These are phyloP conservation scores for Glycyrrhiza uralensis DNA, from an alignment of 306 rosid species.

Conservation along the genomic window DNA sequence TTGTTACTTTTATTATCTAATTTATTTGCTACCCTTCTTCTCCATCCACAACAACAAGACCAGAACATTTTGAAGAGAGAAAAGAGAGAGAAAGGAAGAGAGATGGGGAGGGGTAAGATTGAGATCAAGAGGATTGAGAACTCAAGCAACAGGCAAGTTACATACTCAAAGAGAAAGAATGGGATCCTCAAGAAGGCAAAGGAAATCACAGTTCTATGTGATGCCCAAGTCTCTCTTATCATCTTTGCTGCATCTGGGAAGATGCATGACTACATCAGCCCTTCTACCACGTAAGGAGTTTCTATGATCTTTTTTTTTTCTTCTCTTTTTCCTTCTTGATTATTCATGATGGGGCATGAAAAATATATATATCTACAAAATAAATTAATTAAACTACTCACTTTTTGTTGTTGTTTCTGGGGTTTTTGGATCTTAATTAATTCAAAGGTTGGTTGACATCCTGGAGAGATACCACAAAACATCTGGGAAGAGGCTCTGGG, in stretches of 20 bases:
- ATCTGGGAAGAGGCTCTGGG: slow-evolving; percentile 70
- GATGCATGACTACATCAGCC: slow-evolving; percentile 65
- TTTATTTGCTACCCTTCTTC: not conserved
- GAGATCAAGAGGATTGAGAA: slow-evolving; percentile 93
- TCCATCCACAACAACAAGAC: not conserved
- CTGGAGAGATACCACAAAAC: slow-evolving; percentile 64
- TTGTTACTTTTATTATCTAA: too few species aligned
- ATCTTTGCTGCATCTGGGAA: slow-evolving; percentile 55
- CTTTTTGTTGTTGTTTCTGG: not conserved
- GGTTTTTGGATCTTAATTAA: not conserved
- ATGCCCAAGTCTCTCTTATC: slow-evolving; percentile 69
- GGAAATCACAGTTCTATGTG: slow-evolving; percentile 81
- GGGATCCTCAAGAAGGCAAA: slow-evolving; percentile 81
- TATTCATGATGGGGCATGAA: too few species aligned
- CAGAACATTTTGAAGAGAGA: too few species aligned
- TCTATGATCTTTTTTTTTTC: not conserved
- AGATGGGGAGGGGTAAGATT: slow-evolving; percentile 87
- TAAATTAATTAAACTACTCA: not conserved
- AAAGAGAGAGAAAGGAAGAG: not conserved
- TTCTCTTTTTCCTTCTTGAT: not conserved
- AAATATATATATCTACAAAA: too few species aligned
- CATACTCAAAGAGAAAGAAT: slow-evolving; percentile 73
- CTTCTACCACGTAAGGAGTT: slow-evolving; percentile 43
- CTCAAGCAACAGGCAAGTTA: slow-evolving; percentile 74
- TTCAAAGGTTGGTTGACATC: slow-evolving; percentile 57